Evolutionary conservation across 2,329 filamentous ascomycete species (phyloP), one percentile per base, ranked within the genome.

Genomic region (Huntiella moniliformis): DNA sequence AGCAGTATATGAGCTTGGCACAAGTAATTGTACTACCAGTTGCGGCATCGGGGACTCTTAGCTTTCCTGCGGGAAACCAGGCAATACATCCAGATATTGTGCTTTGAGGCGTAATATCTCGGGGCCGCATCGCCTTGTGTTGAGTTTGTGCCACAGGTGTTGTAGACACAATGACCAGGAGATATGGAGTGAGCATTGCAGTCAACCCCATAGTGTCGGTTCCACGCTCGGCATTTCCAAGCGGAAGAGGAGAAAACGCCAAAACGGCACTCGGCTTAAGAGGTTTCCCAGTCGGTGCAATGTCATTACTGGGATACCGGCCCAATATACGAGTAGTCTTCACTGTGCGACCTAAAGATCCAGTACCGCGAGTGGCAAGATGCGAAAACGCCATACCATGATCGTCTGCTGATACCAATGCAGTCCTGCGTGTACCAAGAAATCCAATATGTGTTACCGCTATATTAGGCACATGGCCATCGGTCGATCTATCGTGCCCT

Each of bases 311-410:
- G 0, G 88, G 88, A 62, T 98, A 98, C 44, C 91, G 75, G 5
- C 92, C 91, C 4, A 98, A 65, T 50, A 98, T 87, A 50, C 92
- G 74, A 2, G 82, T 88, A 0, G 85, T 93, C 63, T 85, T 94
- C 40, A 98, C 82, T 0, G 77, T 79, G 48, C 91, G 74, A 4
- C 81, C 86, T 16, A 98, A 71, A 17, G 86, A 73, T 3, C 91
- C 91, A 34, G 92, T 79, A 1, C 91, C 92, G 54, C 92, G 73
- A 7, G 85, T 93, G 7, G 91, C 92, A 7, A 98, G 71, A 61
- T 98, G 92, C 3, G 91, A 95, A 60, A 98, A 98, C 0, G 91
- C 88, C 92, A 98, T 98, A 15, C 92, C 91, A 42, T 76, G 76
- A 55, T 93, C 83, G 61, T 98, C 87, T 2, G 91, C 91, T 3